A percentile compares a stretch with the other conserved stretches of the same genome.
These are phyloP conservation scores for Trichoderma pleuroti DNA, from an alignment of 2,329 filamentous ascomycete genomes.

Conservation along the genomic window DNA sequence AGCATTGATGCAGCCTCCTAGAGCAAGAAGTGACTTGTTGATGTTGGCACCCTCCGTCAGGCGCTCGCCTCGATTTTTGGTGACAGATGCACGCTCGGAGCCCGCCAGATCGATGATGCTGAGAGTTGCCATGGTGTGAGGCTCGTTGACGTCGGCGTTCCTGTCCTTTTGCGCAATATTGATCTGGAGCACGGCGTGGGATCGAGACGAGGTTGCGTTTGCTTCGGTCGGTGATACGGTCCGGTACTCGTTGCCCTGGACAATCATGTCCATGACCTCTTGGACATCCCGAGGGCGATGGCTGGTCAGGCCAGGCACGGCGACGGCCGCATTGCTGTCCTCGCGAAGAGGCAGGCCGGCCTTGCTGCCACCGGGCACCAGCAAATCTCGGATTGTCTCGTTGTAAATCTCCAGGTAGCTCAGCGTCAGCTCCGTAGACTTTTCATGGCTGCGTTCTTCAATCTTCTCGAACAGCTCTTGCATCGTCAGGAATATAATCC, in stretches of 20 bases:
- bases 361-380: conserved; percentile 81
- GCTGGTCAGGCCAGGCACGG: conserved; percentile 84
- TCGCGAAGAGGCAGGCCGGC: conserved; percentile 87
- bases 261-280: conserved; percentile 99
- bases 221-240: conserved; percentile 97
- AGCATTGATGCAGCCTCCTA: conserved; percentile 97
- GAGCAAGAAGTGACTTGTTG: conserved; percentile 93
- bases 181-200: conserved; percentile 95
- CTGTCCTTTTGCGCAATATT: conserved; percentile 93
- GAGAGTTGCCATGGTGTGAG: conserved; percentile 95
- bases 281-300: conserved; percentile 88
- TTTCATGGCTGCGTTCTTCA: conserved; percentile 77
- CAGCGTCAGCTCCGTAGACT: conserved; percentile 83
- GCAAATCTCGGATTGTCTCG: conserved; percentile 91
- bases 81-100: conserved; percentile 92
- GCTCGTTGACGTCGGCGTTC: conserved; percentile 87
- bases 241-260: conserved; percentile 87
- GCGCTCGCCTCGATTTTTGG: conserved; percentile 90
- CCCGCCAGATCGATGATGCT: conserved; percentile 98
- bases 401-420: conserved; percentile 99
- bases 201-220: conserved; percentile 95
- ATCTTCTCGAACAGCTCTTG: conserved; percentile 98
- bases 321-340: conserved; percentile 89
- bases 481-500: conserved; percentile 99
- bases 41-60: conserved; percentile 95